Conservation (phyloP, 257 asterid species). For the Gentiana macrophylla region DNA sequence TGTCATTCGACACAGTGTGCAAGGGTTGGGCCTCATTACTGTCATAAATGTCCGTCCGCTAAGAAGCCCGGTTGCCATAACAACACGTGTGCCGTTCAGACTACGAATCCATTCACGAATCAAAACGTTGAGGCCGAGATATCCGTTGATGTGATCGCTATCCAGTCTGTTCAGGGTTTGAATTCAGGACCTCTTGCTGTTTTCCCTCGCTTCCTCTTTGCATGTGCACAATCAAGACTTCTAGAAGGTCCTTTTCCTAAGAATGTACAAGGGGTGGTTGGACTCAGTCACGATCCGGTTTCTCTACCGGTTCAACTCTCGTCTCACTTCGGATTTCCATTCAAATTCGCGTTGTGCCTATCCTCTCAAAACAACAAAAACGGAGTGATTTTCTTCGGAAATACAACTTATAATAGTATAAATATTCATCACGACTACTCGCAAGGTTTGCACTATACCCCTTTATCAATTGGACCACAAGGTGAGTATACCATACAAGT, state of each 20-base stretch:
- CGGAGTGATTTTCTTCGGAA: conserved; percentile 40
- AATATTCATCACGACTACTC: conserved; percentile 4
- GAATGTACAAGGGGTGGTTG: conserved; percentile 37
- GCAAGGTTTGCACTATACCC: conserved; percentile 16
- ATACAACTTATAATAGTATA: conserved; percentile 6
- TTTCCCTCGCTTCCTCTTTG: conserved; percentile 25
- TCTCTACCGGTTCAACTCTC: conserved; percentile 43
- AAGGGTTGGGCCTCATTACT: conserved; percentile 23
- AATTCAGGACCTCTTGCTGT: conserved; percentile 12
- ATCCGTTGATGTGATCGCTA: conserved; percentile 30
- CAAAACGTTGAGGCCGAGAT: conserved; percentile 22
- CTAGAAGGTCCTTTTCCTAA: conserved; percentile 28
- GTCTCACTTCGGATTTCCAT: conserved; percentile 35
- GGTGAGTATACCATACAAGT: conserved; percentile 34
- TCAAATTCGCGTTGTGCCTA: conserved; percentile 31
- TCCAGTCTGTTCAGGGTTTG: conserved; percentile 17
- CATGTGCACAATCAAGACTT: conserved; percentile 36
- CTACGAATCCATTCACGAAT: conserved; percentile 31
- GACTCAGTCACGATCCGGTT: conserved; percentile 25
- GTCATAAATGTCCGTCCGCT: conserved; percentile 18
- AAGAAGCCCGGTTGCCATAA: conserved; percentile 43
- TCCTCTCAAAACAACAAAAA: conserved; percentile 14
- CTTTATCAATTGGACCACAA: conserved; percentile 26
- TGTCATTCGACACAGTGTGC: conserved; percentile 42
- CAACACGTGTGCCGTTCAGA: conserved; percentile 36